phyloP scores from a whole-genome alignment of 495 filamentous ascomycete species.

The Penicillium paradoxum region DNA sequence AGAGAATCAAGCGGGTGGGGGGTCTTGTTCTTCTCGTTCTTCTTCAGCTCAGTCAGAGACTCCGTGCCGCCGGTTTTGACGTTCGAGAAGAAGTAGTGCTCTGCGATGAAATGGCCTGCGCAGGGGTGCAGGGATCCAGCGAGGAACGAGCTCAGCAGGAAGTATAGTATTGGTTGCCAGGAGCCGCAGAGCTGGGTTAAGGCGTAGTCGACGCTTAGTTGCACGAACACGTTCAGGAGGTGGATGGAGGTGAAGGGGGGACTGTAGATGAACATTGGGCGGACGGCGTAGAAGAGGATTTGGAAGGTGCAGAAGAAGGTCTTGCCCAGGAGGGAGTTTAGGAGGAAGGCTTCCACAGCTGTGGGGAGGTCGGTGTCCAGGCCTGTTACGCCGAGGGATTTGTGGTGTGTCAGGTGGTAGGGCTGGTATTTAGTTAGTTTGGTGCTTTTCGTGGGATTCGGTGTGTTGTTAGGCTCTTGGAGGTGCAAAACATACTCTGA shows the following conservation, averaged over 20 bases:
- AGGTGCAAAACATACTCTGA: constrained; percentile 55
- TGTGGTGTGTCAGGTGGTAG: constrained; percentile 99
- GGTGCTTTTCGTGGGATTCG: not conserved
- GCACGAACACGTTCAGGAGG: constrained; percentile 68
- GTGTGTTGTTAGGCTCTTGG: too few species aligned
- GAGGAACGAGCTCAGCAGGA: constrained; percentile 83
- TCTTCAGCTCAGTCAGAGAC: constrained; percentile 42
- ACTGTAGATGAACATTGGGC: constrained; percentile 90
- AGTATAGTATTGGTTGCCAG: constrained; percentile 62
- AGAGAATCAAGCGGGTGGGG: constrained; percentile 43
- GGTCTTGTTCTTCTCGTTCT: constrained; percentile 18
- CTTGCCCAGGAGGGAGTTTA: constrained; percentile 95
- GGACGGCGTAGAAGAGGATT: constrained; percentile 98
- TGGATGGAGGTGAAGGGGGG: constrained; percentile 85
- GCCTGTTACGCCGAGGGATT: constrained; percentile 93
- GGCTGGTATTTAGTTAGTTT: constrained; percentile 47
- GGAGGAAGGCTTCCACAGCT: constrained; percentile 82
- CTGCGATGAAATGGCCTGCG: constrained; percentile 97
- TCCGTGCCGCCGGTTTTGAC: constrained; percentile 53
- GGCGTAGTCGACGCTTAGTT: constrained; percentile 72
- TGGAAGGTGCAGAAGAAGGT: constrained; percentile 99
- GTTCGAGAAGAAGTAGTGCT: constrained; percentile 95
- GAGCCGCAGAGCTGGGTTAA: constrained; percentile 54
- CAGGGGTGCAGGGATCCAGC: constrained; percentile 92
- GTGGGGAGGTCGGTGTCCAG: constrained; percentile 97